phyloP scores from a whole-genome alignment of 306 rosid species.

The Prunus mongolica region DNA sequence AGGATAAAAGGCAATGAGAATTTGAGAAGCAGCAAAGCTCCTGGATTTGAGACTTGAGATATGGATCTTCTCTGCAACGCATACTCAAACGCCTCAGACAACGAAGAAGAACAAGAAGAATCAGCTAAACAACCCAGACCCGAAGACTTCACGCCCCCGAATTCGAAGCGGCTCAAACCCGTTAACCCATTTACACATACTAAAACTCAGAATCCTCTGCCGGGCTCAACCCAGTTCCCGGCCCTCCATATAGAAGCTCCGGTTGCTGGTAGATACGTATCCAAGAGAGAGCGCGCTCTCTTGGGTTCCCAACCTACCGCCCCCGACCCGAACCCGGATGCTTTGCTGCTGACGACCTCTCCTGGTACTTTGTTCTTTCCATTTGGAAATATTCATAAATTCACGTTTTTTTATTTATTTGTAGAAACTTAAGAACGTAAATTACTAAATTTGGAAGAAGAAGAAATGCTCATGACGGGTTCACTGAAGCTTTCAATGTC shows the following conservation, averaged over 20 bases:
- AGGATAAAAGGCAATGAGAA: no score
- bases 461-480: neutral
- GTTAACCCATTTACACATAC: constrained; percentile 11
- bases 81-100: constrained; percentile 52
- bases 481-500: neutral
- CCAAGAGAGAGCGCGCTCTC: constrained; percentile 74
- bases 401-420: neutral
- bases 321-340: constrained; percentile 23
- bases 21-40: neutral
- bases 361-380: constrained; percentile 37
- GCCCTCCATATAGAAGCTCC: constrained; percentile 22
- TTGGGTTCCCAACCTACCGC: constrained; percentile 19
- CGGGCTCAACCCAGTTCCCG: constrained; percentile 11
- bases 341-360: constrained; percentile 20
- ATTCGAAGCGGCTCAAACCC: constrained; percentile 21
- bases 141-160: constrained; percentile 10
- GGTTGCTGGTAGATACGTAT: constrained; percentile 65
- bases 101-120: constrained; percentile 23
- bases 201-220: neutral
- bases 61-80: constrained; percentile 68
- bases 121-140: constrained; percentile 29
- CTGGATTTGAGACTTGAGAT: neutral
- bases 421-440: neutral
- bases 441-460: neutral
- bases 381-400: neutral